A percentile compares a stretch with the other conserved stretches of the same genome.
Evolutionary conservation across 1,139 yeast genomes (phyloP).

Genomic region (Blastobotrys serpentis): DNA sequence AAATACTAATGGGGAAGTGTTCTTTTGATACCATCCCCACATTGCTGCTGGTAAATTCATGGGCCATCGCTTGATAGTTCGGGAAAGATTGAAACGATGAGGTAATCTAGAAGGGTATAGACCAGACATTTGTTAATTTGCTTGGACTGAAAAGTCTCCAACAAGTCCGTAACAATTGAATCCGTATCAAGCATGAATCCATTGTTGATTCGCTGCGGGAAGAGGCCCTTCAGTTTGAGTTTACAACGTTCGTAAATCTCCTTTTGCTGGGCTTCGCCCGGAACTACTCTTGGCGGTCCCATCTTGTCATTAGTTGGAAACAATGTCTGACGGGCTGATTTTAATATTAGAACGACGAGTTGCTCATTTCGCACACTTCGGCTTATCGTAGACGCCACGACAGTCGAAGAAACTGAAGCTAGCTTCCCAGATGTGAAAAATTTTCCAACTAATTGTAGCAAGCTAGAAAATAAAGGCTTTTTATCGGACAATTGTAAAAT

Average conservation of each 20-base stretch:
- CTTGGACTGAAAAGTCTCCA: constrained; percentile 41
- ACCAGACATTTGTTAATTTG: constrained; percentile 45
- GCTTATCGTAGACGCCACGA: constrained; percentile 27
- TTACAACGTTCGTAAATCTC: constrained; percentile 24
- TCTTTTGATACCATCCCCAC: constrained; percentile 1
- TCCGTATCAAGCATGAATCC: constrained; percentile 32
- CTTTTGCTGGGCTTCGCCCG: constrained; percentile 31
- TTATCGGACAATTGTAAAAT: constrained; percentile 26
- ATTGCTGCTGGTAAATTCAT: no score
- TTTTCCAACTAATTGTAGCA: background rate
- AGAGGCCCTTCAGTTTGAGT: constrained; percentile 20
- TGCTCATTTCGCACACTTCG: constrained; percentile 23
- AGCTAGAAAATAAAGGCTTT: constrained; percentile 31
- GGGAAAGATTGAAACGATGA: constrained; percentile 42
- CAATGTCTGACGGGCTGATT: constrained; percentile 35
- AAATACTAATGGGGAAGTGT: background rate
- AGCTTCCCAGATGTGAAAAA: background rate
- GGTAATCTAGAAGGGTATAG: constrained; percentile 42
- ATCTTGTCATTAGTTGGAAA: constrained; percentile 43
- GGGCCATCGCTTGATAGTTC: constrained; percentile 33
- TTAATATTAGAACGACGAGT: constrained; percentile 31
- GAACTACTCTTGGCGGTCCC: constrained; percentile 43
- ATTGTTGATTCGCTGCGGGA: constrained; percentile 23
- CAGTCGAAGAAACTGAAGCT: constrained; percentile 26
- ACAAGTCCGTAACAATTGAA: constrained; percentile 36